A percentile compares a stretch with the other conserved stretches of the same genome.
phyloP scores from a whole-genome alignment of 345 rosid species.

The Linum usitatissimum region DNA sequence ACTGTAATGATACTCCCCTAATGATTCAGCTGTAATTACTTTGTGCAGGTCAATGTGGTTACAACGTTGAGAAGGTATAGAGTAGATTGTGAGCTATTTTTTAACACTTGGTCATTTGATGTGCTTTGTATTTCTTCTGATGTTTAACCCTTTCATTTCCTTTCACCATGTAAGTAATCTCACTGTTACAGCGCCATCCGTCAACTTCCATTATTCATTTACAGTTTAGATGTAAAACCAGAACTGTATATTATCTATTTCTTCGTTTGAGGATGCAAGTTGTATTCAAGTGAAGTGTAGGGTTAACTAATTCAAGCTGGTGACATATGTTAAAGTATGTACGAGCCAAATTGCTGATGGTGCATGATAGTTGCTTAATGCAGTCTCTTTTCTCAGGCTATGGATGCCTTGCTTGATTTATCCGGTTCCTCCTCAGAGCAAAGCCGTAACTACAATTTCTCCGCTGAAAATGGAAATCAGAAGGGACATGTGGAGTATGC shows the following conservation, averaged over 20 bases:
- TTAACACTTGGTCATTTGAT: neutral
- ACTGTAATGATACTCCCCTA: neutral
- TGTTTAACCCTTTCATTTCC: neutral
- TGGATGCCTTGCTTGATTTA: conserved; percentile 59
- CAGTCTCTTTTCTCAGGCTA: conserved; percentile 41
- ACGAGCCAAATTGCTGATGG: neutral
- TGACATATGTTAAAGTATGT: neutral
- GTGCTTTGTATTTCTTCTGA: neutral
- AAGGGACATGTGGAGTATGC: conserved; percentile 26
- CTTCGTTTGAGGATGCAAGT: neutral
- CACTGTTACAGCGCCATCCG: neutral
- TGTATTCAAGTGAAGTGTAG: neutral
- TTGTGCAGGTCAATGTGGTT: conserved; percentile 74
- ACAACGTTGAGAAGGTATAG: conserved; percentile 63
- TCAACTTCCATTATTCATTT: neutral
- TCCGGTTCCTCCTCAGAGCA: conserved; percentile 42
- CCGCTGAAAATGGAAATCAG: conserved; percentile 12
- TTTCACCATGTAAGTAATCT: neutral
- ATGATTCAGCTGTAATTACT: conserved; percentile 12
- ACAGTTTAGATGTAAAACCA: neutral
- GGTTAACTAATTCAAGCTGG: neutral
- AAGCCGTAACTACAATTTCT: conserved; percentile 23
- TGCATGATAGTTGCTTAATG: neutral
- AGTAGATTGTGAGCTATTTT: conserved; percentile 12
- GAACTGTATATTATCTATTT: neutral